Base-by-base conservation (phyloP, 257 asterid species). In the Euphrasia confusa region DNA sequence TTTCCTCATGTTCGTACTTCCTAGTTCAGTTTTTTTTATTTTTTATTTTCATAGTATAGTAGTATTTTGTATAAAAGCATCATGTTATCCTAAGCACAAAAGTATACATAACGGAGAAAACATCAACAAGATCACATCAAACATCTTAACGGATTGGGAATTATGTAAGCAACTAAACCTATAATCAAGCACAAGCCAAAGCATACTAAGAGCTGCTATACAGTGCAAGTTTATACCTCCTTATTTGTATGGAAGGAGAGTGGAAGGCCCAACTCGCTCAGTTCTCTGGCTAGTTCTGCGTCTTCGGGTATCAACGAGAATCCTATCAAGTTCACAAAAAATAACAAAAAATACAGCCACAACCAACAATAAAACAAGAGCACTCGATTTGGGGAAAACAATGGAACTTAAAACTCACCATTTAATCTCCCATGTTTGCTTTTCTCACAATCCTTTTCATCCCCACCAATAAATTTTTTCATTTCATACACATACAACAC, bases 231-330 rank as follows among this genome's bases (percentile, higher is more conserved):
- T 17, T 48, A 4, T 72, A 86, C 95, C 89, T 80, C 85, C 85
- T 89, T 89, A 74, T 79, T 88, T 39, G 95, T 83, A 12, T 58
- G 81, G 72, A 93, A 93, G 33, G 94, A 75, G 70, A 83, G 70
- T 7, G 99, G 99, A 72, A 93, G 96, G 58, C 99, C 99, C 85
- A 83, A 28, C 27, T 67, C 94, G 71, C 71, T 79, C 88, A 89
- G 71, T 71, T 75, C 74, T 52, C 74, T 72, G 39, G 80, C 63
- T 61, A 84, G 70, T 66, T 84, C 91, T 48, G 68, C 47, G 64
- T 83, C 94, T 68, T 81, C 95, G 2, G 75, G 67, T 56, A 63
- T 45, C 39, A 65, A 72, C 64, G 27, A 60, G 61, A 78, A 69
- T 30, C 76, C 95, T 81, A 77, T 52, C 68, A 72, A 55, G 21